These are phyloP conservation scores for Huntiella decipiens DNA, from an alignment of 2,329 filamentous ascomycete genomes.

Conservation along the genomic window DNA sequence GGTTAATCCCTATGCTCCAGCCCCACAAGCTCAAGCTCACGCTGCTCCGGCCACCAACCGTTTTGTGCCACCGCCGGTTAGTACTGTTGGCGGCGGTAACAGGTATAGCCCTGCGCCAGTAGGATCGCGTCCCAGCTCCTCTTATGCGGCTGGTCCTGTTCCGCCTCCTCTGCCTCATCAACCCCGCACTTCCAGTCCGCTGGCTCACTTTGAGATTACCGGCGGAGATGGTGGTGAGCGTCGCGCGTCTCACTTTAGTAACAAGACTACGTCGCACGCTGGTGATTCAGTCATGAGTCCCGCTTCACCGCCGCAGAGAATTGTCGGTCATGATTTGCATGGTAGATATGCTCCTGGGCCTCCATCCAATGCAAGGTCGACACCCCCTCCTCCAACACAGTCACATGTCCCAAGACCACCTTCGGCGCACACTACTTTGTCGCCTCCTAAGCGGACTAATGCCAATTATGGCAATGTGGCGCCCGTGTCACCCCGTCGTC, in stretches of 20 bases:
- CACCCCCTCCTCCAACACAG: conserved; percentile 27
- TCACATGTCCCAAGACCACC: conserved; percentile 6
- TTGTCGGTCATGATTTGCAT: conserved; percentile 14
- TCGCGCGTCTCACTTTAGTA: not conserved
- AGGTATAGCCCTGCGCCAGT: conserved; percentile 35
- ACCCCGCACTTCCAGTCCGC: conserved; percentile 45
- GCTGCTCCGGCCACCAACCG: conserved; percentile 27
- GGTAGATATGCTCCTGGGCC: conserved; percentile 19
- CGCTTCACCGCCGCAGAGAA: conserved; percentile 14
- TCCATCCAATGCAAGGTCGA: conserved; percentile 20
- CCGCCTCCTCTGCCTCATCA: conserved; percentile 35
- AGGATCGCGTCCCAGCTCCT: conserved; percentile 22
- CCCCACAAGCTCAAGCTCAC: not conserved
- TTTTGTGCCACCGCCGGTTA: conserved; percentile 14
- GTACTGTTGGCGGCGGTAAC: conserved; percentile 22
- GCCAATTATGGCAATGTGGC: conserved; percentile 26
- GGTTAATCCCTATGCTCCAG: conserved; percentile 31
- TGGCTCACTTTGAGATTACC: conserved; percentile 42
- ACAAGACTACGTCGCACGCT: conserved; percentile 1
- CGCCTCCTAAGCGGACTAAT: conserved; percentile 34
- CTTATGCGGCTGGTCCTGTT: conserved; percentile 22
- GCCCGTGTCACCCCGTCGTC: conserved; percentile 21
- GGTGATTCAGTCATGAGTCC: conserved; percentile 11
- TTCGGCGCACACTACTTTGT: conserved; percentile 25
- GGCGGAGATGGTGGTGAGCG: conserved; percentile 19